These are phyloP conservation scores for Heterococcus sp. DNA, from an alignment of 108 stramenopile species.

Conservation along the genomic window DNA sequence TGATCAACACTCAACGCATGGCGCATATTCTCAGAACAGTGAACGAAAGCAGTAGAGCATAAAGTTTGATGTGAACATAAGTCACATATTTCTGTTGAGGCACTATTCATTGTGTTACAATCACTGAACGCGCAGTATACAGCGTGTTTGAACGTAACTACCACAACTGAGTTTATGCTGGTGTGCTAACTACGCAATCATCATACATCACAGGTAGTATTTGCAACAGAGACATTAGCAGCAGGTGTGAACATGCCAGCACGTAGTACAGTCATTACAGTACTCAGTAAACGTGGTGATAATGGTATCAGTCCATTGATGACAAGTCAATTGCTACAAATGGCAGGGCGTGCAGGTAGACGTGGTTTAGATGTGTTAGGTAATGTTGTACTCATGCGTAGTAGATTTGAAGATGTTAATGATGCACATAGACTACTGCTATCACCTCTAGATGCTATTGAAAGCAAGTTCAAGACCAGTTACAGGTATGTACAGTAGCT, in stretches of 20 bases:
- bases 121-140: too few species aligned
- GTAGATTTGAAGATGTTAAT: slow-evolving; percentile 27
- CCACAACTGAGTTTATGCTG: not conserved
- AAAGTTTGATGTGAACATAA: too few species aligned
- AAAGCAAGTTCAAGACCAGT: slow-evolving; percentile 18
- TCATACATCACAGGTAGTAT: slow-evolving; percentile 56
- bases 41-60: too few species aligned
- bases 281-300: slow-evolving; percentile 69
- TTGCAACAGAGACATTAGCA: slow-evolving; percentile 89
- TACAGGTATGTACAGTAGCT: not conserved
- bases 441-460: slow-evolving; percentile 28
- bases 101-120: too few species aligned
- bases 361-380: slow-evolving; percentile 37
- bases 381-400: slow-evolving; percentile 43
- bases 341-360: slow-evolving; percentile 46
- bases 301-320: slow-evolving; percentile 29
- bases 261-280: slow-evolving; percentile 77
- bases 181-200: not conserved
- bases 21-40: not conserved
- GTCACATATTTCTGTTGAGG: too few species aligned
- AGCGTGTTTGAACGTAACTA: too few species aligned
- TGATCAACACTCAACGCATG: not conserved
- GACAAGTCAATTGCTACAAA: slow-evolving; percentile 42
- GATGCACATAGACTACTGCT: slow-evolving; percentile 44
- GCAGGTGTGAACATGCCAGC: slow-evolving; percentile 88